Percentiles rank a stretch among this genome's conserved stretches.
These are phyloP conservation scores for Candida verbasci DNA, from an alignment of 805 yeast genomes.

Conservation along the genomic window DNA sequence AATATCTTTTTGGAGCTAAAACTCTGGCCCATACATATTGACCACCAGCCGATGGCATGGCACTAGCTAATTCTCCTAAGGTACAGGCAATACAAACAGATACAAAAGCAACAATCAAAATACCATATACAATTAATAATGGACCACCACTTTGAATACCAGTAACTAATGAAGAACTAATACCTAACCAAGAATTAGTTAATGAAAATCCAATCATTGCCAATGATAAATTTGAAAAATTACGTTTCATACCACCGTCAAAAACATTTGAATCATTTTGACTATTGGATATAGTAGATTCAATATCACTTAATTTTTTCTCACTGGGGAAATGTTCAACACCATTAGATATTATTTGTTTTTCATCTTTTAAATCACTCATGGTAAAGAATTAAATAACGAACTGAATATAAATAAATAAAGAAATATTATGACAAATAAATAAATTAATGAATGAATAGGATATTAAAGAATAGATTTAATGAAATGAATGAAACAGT, in stretches of 20 bases:
- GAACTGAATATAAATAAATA: not conserved
- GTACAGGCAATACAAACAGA: constrained; percentile 36
- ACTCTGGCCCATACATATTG: constrained; percentile 41
- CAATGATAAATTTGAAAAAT: constrained; percentile 36
- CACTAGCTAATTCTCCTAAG: constrained; percentile 35
- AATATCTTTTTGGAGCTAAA: constrained; percentile 34
- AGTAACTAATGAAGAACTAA: constrained; percentile 35
- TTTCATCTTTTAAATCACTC: not conserved
- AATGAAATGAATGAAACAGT: not conserved
- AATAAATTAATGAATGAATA: too few relatives aligned
- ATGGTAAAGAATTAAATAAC: not conserved
- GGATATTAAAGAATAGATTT: too few relatives aligned
- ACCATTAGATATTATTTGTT: not conserved
- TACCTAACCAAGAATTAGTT: constrained; percentile 42
- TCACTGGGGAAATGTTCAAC: not conserved
- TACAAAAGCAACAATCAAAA: constrained; percentile 32
- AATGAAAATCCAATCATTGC: constrained; percentile 39
- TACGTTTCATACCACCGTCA: constrained; percentile 17
- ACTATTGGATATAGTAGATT: constrained; percentile 1
- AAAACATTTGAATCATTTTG: not conserved
- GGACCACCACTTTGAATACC: constrained; percentile 43
- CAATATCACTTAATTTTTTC: constrained; percentile 3
- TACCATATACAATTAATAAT: constrained; percentile 36
- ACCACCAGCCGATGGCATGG: constrained; percentile 41
- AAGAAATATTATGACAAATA: not conserved